phyloP scores from a whole-genome alignment of 2,329 filamentous ascomycete genomes.

The Zymoseptoria brevis region DNA sequence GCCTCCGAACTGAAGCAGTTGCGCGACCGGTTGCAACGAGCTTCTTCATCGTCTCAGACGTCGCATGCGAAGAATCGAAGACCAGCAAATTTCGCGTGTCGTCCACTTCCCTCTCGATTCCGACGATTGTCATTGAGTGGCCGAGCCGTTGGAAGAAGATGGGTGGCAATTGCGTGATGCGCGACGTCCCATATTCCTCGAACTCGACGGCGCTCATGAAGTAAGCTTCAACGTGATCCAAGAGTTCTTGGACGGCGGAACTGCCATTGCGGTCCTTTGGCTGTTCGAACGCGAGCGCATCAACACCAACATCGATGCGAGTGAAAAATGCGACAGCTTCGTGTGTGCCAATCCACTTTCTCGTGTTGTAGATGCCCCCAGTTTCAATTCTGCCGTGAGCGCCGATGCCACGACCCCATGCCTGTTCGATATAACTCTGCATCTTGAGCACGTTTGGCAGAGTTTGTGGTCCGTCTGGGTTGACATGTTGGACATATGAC shows the following conservation, averaged over 20 bases:
- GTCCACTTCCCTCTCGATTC: slow-evolving; percentile 62
- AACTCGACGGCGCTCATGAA: slow-evolving; percentile 51
- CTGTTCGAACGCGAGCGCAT: slow-evolving; percentile 42
- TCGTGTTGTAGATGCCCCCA: slow-evolving; percentile 75
- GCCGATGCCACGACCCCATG: slow-evolving; percentile 83
- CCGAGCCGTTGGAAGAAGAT: slow-evolving; percentile 88
- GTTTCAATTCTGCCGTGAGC: slow-evolving; percentile 67
- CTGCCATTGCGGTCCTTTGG: slow-evolving; percentile 36
- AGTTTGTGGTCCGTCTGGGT: slow-evolving; percentile 19
- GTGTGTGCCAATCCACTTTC: slow-evolving; percentile 91
- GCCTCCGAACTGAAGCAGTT: slow-evolving; percentile 34
- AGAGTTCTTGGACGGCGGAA: slow-evolving; percentile 49
- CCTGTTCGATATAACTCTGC: slow-evolving; percentile 77
- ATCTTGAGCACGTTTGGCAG: slow-evolving; percentile 73
- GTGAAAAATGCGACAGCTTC: slow-evolving; percentile 80
- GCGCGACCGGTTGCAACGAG: slow-evolving; percentile 44
- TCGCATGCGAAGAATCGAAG: slow-evolving; percentile 78
- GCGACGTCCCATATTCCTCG: slow-evolving; percentile 53
- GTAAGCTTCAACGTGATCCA: slow-evolving; percentile 63
- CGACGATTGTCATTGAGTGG: slow-evolving; percentile 85
- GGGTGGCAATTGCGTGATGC: slow-evolving; percentile 64
- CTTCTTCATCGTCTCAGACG: slow-evolving; percentile 55
- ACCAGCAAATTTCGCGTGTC: slow-evolving; percentile 66
- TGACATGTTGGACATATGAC: slow-evolving; percentile 56
- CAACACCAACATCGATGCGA: slow-evolving; percentile 47